Conservation (phyloP, 2,329 filamentous ascomycete species). For the Colletotrichum sp. region DNA sequence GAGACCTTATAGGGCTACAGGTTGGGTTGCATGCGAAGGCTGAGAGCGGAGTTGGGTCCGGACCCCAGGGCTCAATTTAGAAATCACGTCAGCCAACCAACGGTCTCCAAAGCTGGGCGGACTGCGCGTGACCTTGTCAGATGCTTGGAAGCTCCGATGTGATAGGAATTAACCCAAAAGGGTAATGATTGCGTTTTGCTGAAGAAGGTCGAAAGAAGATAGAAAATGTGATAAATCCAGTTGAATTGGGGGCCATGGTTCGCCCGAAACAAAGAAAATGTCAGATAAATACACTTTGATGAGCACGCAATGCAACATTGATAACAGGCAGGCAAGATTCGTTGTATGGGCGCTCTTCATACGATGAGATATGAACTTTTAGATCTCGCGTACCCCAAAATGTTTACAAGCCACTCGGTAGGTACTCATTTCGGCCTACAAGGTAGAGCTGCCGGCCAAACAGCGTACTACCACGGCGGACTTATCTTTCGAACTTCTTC, state of each 20-base stretch:
- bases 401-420: no score
- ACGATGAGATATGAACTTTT: rapidly evolving
- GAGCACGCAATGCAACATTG: no score
- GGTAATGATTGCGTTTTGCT: background rate
- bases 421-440: no score
- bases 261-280: background rate
- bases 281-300: background rate
- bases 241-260: rapidly evolving
- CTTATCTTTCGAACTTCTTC: no score
- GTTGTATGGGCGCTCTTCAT: no score
- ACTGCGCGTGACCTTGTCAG: background rate
- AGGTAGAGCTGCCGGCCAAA: no score
- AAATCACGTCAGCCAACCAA: background rate
- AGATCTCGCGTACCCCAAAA: no score
- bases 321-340: no score
- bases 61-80: background rate
- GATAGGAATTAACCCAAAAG: background rate
- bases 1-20: background rate
- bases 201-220: background rate
- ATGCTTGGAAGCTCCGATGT: background rate
- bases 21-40: background rate
- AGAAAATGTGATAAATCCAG: background rate
- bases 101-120: background rate
- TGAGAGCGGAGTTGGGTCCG: background rate
- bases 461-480: no score